These are phyloP conservation scores for Kodamaea neixiangensis DNA, from an alignment of 805 yeast genomes.

Conservation along the genomic window DNA sequence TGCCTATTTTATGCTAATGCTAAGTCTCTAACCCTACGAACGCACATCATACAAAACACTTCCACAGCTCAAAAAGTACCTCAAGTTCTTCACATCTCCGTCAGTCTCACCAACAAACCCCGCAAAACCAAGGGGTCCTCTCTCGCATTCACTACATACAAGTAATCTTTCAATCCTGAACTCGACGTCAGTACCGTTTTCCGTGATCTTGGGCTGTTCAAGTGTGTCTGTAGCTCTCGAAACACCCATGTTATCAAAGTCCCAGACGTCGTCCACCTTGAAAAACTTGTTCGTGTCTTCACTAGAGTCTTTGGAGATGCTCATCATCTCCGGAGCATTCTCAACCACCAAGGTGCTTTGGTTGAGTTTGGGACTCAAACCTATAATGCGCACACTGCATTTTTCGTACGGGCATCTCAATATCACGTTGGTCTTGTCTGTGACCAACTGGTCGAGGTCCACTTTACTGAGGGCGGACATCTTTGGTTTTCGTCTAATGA, in stretches of 20 bases:
- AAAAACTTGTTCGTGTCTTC: conserved; percentile 32
- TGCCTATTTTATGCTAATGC: neutral
- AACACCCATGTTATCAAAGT: conserved; percentile 77
- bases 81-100: conserved; percentile 39
- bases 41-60: conserved; percentile 45
- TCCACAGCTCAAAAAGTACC: conserved; percentile 46
- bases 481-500: neutral
- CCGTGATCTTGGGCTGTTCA: conserved; percentile 21
- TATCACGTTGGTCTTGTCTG: conserved; percentile 9
- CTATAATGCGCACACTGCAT: conserved; percentile 27
- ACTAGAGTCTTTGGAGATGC: conserved; percentile 5
- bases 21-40: neutral
- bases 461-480: conserved; percentile 1
- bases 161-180: conserved; percentile 52
- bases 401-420: conserved; percentile 23
- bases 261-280: conserved; percentile 65
- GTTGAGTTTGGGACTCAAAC: conserved; percentile 14
- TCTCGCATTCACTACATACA: conserved; percentile 75
- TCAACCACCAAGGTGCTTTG: conserved; percentile 14
- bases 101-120: conserved; percentile 34
- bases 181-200: conserved; percentile 14
- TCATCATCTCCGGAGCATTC: conserved; percentile 32
- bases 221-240: conserved; percentile 45
- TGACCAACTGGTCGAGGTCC: neutral
- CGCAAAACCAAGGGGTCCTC: conserved; percentile 76